Conservation (phyloP, 2,329 filamentous ascomycete genomes). For the Clonostachys chloroleuca region DNA sequence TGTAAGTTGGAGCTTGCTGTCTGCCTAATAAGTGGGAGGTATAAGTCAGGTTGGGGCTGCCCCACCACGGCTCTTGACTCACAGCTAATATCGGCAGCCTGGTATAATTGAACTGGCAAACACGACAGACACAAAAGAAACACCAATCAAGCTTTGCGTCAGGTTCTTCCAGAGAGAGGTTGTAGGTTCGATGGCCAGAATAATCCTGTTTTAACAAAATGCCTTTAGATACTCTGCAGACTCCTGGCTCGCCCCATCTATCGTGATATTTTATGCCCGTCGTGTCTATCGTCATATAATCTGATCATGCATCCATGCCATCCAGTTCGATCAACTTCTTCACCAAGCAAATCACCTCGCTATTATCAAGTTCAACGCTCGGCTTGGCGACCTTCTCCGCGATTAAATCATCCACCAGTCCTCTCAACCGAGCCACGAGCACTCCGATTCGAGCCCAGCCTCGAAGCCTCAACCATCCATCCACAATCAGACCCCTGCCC, state of each 20-base stretch:
- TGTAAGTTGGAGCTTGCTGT: no score
- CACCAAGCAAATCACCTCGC: conserved; percentile 72
- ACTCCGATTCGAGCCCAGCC: conserved; percentile 97
- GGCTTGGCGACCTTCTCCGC: conserved; percentile 78
- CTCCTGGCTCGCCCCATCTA: background rate
- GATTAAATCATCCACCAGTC: conserved; percentile 83
- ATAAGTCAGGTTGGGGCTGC: no score
- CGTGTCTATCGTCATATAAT: background rate
- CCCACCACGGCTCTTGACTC: no score
- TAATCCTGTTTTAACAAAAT: no score
- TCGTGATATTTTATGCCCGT: background rate
- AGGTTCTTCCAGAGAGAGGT: no score
- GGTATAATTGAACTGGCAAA: no score
- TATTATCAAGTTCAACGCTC: conserved; percentile 48
- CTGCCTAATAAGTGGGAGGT: no score
- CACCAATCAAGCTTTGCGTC: no score
- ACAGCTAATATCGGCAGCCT: no score
- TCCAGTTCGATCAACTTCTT: conserved; percentile 82
- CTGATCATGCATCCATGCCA: conserved; percentile 64
- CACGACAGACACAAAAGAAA: no score
- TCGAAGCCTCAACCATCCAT: conserved; percentile 80
- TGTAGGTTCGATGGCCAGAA: no score
- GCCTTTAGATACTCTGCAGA: no score
- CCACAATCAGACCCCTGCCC: conserved; percentile 81
- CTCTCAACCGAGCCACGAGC: conserved; percentile 74